Conservation (phyloP, 257 asterid species). For the Ehretia macrophylla region DNA sequence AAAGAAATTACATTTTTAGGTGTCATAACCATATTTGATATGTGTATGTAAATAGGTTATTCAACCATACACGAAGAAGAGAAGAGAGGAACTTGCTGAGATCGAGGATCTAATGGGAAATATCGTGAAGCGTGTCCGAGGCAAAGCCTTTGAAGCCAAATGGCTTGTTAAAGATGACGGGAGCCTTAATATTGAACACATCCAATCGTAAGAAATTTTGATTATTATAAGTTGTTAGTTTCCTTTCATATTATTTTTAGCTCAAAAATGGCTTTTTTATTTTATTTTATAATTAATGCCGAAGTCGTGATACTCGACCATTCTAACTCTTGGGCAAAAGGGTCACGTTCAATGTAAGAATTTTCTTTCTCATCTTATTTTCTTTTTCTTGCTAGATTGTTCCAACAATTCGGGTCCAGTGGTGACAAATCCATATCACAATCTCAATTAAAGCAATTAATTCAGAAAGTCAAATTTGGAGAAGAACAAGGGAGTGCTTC, state of each 20-base stretch:
- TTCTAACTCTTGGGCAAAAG: too few relatives aligned
- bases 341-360: too few relatives aligned
- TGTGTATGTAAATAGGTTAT: conserved; percentile 29
- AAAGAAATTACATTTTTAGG: too few relatives aligned
- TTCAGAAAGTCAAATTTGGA: conserved; percentile 37
- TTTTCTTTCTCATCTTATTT: neutral
- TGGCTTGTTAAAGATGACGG: conserved; percentile 37
- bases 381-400: conserved; percentile 32
- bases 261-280: too few relatives aligned
- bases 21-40: neutral
- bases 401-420: conserved; percentile 29
- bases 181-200: conserved; percentile 3
- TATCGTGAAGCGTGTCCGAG: conserved; percentile 30
- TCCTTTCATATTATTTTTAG: too few relatives aligned
- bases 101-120: conserved; percentile 43
- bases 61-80: conserved; percentile 54
- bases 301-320: too few relatives aligned
- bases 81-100: conserved; percentile 50
- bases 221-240: too few relatives aligned
- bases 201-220: neutral
- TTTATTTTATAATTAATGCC: too few relatives aligned
- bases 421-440: conserved; percentile 25
- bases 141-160: conserved; percentile 25
- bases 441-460: conserved; percentile 32
- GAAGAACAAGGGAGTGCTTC: conserved; percentile 19